Evolutionary conservation across 345 rosid genomes (phyloP).

Genomic region (Syzygium oleosum): DNA sequence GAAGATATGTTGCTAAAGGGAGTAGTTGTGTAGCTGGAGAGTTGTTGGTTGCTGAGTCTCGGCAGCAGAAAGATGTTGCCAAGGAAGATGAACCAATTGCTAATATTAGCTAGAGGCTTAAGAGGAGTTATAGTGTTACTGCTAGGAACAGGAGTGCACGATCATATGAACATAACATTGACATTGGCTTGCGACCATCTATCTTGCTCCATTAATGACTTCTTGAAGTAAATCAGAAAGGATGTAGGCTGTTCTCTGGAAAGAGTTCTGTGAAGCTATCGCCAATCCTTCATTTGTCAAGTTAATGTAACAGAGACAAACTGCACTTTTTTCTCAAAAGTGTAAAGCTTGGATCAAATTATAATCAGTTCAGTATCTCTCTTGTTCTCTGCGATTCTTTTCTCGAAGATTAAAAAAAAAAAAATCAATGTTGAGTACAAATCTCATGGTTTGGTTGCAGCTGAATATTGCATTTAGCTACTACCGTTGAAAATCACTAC

Average conservation of each 20-base stretch:
- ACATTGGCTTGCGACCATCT: neutral
- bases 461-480: neutral
- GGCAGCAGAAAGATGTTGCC: slow-evolving; percentile 28
- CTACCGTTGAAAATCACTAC: neutral
- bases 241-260: neutral
- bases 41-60: slow-evolving; percentile 14
- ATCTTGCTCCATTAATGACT: neutral
- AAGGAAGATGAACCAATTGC: slow-evolving; percentile 11
- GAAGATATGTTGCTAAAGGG: neutral
- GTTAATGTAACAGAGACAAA: neutral
- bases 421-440: neutral
- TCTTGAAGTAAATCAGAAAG: neutral
- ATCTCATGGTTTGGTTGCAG: neutral
- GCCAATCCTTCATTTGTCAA: slow-evolving; percentile 1
- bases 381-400: neutral
- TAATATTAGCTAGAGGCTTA: slow-evolving; percentile 44
- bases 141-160: slow-evolving; percentile 29
- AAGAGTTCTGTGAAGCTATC: neutral
- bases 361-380: neutral
- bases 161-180: slow-evolving; percentile 13
- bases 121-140: slow-evolving; percentile 50
- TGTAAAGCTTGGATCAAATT: neutral
- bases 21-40: neutral
- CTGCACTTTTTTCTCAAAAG: neutral
- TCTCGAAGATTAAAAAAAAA: neutral